Conservation (phyloP, 75 land plant genomes). For the Sequoiadendron giganteum region DNA sequence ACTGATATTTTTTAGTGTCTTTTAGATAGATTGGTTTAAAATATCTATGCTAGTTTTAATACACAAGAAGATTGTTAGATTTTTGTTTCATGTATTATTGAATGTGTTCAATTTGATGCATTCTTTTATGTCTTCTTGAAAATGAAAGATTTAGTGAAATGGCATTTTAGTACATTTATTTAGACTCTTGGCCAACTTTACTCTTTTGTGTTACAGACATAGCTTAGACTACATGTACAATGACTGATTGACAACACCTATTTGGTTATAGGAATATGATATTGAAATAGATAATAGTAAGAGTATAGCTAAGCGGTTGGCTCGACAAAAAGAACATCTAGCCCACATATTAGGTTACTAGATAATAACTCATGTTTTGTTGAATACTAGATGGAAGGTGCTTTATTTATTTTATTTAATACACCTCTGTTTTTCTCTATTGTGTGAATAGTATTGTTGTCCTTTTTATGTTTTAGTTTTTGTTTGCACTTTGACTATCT, state of each 20-base stretch:
- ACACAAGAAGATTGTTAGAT: background rate
- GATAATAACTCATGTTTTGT: background rate
- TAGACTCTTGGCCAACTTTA: background rate
- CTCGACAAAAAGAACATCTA: conserved; percentile 90
- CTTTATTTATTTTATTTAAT: conserved; percentile 1
- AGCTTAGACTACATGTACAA: background rate
- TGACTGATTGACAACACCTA: background rate
- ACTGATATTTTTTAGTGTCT: no score
- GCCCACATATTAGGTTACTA: conserved; percentile 83
- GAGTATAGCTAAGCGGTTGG: conserved; percentile 75
- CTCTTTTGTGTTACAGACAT: background rate
- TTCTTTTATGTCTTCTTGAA: background rate
- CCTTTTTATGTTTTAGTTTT: no score
- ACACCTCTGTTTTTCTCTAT: no score
- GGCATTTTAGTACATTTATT: background rate
- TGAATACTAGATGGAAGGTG: background rate
- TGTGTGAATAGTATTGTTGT: no score
- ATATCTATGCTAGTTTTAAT: background rate
- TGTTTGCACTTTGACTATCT: no score
- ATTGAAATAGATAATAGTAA: conserved; percentile 69
- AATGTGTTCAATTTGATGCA: background rate
- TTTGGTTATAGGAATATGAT: conserved; percentile 80
- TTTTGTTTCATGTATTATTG: background rate
- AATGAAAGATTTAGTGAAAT: background rate
- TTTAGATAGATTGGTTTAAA: no score